Percentiles rank a stretch among this genome's conserved stretches.
Evolutionary conservation across 768 basidiomycete genomes (phyloP).

Genomic region (Collybiopsis luxurians): DNA sequence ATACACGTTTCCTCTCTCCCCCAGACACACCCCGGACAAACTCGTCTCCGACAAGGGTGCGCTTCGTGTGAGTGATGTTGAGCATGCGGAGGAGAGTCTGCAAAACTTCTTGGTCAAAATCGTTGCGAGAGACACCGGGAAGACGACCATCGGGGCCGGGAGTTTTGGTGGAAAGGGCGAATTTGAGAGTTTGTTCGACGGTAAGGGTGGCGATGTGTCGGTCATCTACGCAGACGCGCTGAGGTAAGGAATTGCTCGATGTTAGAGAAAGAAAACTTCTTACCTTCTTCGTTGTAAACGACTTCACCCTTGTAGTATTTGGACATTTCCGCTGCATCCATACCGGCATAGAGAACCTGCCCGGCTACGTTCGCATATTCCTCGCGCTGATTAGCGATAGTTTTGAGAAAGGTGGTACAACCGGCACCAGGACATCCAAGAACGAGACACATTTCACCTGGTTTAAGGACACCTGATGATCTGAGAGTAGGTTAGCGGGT

Average conservation of each 20-base stretch:
- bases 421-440: conserved; percentile 83
- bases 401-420: conserved; percentile 84
- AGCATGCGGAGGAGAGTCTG: conserved; percentile 73
- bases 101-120: conserved; percentile 55
- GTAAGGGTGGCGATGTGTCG: conserved; percentile 81
- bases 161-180: conserved; percentile 70
- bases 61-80: conserved; percentile 76
- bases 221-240: conserved; percentile 50
- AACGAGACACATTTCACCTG: conserved; percentile 86
- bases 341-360: conserved; percentile 81
- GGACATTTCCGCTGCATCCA: conserved; percentile 70
- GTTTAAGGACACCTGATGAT: conserved; percentile 66
- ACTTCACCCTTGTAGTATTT: conserved; percentile 79
- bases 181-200: conserved; percentile 72
- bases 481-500: conserved; percentile 26
- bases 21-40: conserved; percentile 82
- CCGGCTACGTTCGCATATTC: conserved; percentile 65
- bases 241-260: neutral
- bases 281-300: conserved; percentile 75
- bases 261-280: neutral
- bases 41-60: conserved; percentile 84
- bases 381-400: conserved; percentile 72
- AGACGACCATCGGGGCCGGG: conserved; percentile 73
- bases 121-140: conserved; percentile 59
- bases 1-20: conserved; percentile 77